Evolutionary conservation across 495 filamentous ascomycete species (phyloP).

Genomic region (Staphylotrichum longicolle): DNA sequence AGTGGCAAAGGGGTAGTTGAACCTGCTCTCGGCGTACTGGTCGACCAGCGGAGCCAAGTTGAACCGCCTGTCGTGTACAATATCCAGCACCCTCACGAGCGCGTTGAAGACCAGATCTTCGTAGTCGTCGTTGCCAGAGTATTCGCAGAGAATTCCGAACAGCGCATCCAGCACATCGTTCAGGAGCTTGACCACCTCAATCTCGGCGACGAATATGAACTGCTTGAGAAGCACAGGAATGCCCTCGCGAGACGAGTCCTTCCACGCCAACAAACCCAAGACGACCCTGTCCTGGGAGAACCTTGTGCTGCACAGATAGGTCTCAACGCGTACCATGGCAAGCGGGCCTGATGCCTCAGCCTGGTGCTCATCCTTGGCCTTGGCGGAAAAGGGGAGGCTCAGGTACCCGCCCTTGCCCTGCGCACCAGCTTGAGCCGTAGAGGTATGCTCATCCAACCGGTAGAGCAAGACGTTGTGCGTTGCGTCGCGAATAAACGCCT

Average conservation of each 20-base stretch:
- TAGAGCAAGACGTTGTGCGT: constrained; percentile 79
- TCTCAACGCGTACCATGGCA: constrained; percentile 74
- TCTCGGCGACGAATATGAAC: constrained; percentile 90
- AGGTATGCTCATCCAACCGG: constrained; percentile 82
- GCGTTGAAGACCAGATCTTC: constrained; percentile 92
- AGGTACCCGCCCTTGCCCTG: constrained; percentile 78
- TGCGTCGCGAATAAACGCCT: constrained; percentile 88
- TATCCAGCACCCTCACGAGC: constrained; percentile 83
- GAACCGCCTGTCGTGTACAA: constrained; percentile 91
- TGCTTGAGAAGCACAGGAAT: constrained; percentile 72
- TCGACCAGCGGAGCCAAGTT: constrained; percentile 88
- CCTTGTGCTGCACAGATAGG: constrained; percentile 90
- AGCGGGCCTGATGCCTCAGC: constrained; percentile 75
- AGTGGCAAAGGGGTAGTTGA: constrained; percentile 91
- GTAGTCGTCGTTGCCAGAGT: constrained; percentile 83
- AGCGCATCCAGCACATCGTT: constrained; percentile 87
- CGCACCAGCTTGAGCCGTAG: constrained; percentile 48
- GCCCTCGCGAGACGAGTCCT: constrained; percentile 65
- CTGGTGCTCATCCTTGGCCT: constrained; percentile 59
- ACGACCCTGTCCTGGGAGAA: constrained; percentile 93
- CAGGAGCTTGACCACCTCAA: constrained; percentile 93
- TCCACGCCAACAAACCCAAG: constrained; percentile 82
- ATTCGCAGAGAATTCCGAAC: constrained; percentile 85
- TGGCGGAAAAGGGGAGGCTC: constrained; percentile 71
- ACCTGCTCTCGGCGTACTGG: constrained; percentile 81